Evolutionary conservation across 805 yeast genomes (phyloP), one percentile per base, ranked within the genome.

Genomic region (Wickerhamiella sorbophila): DNA sequence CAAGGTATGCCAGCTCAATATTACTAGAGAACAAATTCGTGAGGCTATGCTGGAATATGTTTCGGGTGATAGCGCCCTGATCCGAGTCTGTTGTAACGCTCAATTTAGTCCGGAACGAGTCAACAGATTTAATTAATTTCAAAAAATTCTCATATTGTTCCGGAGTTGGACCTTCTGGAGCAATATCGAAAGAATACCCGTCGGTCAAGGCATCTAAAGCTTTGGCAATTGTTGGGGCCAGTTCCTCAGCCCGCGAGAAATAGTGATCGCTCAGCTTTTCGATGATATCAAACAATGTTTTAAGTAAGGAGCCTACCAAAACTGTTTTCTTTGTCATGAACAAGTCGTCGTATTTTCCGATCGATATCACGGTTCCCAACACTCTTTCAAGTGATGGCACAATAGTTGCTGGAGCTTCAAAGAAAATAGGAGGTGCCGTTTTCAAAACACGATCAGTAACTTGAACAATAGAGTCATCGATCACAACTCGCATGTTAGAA

Each of bases 1-100:
- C 31, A 10, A 40, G 20, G 16, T 18, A 20, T 19, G 43, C 22
- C 38, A 40, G 37, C 35, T 40, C 43, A 21, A 40, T 37, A 26
- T 40, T 40, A 18, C 34, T 31, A 12, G 17, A 17, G 10, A 40
- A 26, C 26, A 40, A 31, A 14, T 22, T 24, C 31, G 31, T 24
- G 18, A 36, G 16, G 31, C 31, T 9, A n/a, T 3, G n/a, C 21
- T 36, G 29, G 21, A 36, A 26, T 8, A 24, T 24, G 6, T 12
- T 6, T 6, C 29, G 29, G 12, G 29, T 12, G 12, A 12, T 24
- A 24, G 12, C 29, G 12, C 29, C 10, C 12, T 12, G 29, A 6
- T 24, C 10, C 29, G 6, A 6, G 12, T 24, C 29, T 6, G 29
- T 6, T 8, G 29, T 24, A n/a, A n/a, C n/a, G 10, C 29, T 12